These are phyloP conservation scores for Scheffersomyces spartinae DNA, from an alignment of 805 yeast genomes.

Conservation along the genomic window DNA sequence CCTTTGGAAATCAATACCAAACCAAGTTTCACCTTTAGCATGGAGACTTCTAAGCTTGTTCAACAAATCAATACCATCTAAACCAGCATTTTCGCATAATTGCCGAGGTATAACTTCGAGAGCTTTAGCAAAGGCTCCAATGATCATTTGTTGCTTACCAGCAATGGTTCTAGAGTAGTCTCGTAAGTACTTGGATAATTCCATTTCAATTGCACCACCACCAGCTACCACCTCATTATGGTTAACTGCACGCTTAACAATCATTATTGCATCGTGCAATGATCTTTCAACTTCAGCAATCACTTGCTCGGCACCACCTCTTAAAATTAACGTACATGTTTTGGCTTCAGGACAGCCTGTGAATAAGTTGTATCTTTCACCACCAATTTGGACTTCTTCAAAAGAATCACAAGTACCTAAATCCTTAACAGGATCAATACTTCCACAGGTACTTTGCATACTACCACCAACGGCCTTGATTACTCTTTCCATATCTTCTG, in stretches of 20 bases:
- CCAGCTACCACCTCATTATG: slow-evolving; percentile 90
- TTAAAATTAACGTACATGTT: slow-evolving; percentile 83
- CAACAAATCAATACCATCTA: slow-evolving; percentile 91
- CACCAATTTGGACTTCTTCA: slow-evolving; percentile 93
- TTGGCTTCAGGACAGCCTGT: slow-evolving; percentile 86
- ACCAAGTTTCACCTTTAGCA: slow-evolving; percentile 86
- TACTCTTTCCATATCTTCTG: slow-evolving; percentile 87
- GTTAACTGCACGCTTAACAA: slow-evolving; percentile 87
- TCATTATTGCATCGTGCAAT: slow-evolving; percentile 96
- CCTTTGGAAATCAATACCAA: slow-evolving; percentile 82
- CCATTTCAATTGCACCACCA: slow-evolving; percentile 99
- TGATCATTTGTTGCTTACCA: slow-evolving; percentile 91
- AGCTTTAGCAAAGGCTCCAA: slow-evolving; percentile 88
- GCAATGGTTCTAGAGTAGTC: slow-evolving; percentile 81
- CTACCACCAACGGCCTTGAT: slow-evolving; percentile 90
- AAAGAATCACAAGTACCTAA: slow-evolving; percentile 78
- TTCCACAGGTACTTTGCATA: slow-evolving; percentile 65
- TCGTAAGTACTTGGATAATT: slow-evolving; percentile 76
- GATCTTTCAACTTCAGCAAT: slow-evolving; percentile 97
- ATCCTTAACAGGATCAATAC: slow-evolving; percentile 54
- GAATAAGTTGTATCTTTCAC: slow-evolving; percentile 88
- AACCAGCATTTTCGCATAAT: slow-evolving; percentile 97
- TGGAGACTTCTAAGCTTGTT: slow-evolving; percentile 88
- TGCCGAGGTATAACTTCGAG: slow-evolving; percentile 95
- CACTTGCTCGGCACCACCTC: slow-evolving; percentile 98